Conservation (phyloP, 345 rosid genomes). For the Camelina neglecta region DNA sequence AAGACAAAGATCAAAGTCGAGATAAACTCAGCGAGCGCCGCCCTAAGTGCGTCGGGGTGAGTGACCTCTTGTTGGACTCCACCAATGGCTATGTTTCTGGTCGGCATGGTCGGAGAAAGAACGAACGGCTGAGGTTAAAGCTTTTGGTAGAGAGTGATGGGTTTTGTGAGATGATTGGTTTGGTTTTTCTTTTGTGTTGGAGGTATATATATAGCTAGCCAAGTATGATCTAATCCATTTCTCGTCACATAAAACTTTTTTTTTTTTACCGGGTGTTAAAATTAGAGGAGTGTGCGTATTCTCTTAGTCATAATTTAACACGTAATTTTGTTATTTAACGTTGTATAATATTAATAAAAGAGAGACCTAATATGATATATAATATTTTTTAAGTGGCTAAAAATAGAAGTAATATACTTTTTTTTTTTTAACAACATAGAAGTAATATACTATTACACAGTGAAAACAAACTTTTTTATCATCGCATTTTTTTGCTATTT, state of each 20-base stretch:
- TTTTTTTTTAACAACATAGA: too few relatives aligned
- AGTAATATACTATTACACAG: too few relatives aligned
- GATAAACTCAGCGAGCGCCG: conserved; percentile 88
- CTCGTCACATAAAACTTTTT: neutral
- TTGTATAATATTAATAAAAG: too few relatives aligned
- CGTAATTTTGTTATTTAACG: too few relatives aligned
- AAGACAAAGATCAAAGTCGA: conserved; percentile 84
- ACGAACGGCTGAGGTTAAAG: conserved; percentile 4
- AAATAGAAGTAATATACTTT: too few relatives aligned
- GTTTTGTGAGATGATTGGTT: conserved; percentile 28
- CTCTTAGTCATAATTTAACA: too few relatives aligned
- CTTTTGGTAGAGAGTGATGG: conserved; percentile 17
- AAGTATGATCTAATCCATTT: neutral
- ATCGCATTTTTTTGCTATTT: neutral
- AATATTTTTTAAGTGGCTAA: too few relatives aligned
- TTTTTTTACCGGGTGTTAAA: too few relatives aligned
- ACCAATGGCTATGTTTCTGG: conserved; percentile 84
- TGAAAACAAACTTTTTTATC: too few relatives aligned
- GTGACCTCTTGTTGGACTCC: conserved; percentile 63
- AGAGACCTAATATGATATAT: too few relatives aligned
- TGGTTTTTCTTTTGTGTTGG: conserved; percentile 25
- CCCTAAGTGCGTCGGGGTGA: conserved; percentile 73
- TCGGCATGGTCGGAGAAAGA: conserved; percentile 62
- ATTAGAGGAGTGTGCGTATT: too few relatives aligned
- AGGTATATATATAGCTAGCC: conserved; percentile 33